These are phyloP conservation scores for Ceratocystis cacaofunesta DNA, from an alignment of 2,329 filamentous ascomycete species.

Conservation along the genomic window DNA sequence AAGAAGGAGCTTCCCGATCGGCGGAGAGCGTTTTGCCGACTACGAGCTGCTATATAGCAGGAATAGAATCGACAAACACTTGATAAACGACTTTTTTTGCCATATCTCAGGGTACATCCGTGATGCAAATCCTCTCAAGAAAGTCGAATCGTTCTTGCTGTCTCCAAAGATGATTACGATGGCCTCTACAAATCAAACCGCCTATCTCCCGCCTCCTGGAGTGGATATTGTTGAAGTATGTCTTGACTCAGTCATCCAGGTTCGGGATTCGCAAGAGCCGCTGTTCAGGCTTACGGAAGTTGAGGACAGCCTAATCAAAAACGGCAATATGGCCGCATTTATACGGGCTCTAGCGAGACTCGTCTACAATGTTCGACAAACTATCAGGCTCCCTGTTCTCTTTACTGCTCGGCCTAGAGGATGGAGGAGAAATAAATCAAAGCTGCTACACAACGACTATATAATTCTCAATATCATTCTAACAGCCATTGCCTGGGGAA, in stretches of 20 bases:
- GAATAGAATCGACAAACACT: not conserved
- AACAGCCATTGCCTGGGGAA: not conserved
- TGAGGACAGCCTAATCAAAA: not conserved
- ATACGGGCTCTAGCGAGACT: not conserved
- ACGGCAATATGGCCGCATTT: not conserved
- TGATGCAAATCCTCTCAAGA: not conserved
- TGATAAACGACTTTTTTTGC: not conserved
- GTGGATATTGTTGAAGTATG: not conserved
- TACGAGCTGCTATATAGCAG: not conserved
- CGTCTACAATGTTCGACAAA: not conserved
- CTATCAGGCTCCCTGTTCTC: not conserved
- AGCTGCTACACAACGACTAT: not conserved
- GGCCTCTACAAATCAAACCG: not conserved
- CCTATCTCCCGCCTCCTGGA: not conserved
- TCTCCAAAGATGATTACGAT: not conserved
- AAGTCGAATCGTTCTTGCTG: not conserved
- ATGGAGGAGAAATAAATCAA: not conserved
- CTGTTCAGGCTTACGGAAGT: not conserved
- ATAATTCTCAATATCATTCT: not conserved
- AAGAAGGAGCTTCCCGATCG: too few relatives aligned
- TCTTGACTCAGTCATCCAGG: not conserved
- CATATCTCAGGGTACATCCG: not conserved
- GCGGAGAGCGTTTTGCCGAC: not conserved
- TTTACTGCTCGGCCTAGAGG: not conserved
- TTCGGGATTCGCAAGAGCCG: not conserved